Evolutionary conservation across 768 basidiomycete species (phyloP).

Genomic region (Leccinellum luteum): DNA sequence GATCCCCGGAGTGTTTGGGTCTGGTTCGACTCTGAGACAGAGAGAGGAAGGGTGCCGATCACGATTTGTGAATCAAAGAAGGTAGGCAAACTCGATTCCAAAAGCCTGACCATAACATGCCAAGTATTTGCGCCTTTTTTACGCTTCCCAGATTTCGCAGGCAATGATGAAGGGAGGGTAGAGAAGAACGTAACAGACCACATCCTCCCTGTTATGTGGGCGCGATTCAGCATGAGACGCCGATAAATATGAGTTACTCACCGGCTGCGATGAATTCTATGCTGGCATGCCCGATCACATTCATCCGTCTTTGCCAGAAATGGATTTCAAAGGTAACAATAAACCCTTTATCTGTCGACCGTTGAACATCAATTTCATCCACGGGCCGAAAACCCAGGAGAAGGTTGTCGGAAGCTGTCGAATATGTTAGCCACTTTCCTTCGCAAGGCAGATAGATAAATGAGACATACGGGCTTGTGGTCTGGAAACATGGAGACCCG

Average conservation of each 20-base stretch:
- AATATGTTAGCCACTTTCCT: neutral
- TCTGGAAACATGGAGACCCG: slow-evolving; percentile 17
- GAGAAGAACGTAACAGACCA: slow-evolving; percentile 27
- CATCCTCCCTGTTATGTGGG: slow-evolving; percentile 16
- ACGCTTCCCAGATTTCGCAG: slow-evolving; percentile 6
- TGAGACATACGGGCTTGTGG: neutral
- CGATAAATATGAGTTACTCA: neutral
- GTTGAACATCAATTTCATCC: slow-evolving; percentile 53
- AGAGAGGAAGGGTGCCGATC: slow-evolving; percentile 1
- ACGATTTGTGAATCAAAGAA: slow-evolving; percentile 17
- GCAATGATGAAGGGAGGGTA: neutral
- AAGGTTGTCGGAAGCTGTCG: slow-evolving; percentile 35
- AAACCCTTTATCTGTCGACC: slow-evolving; percentile 48
- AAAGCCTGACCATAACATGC: slow-evolving; percentile 45
- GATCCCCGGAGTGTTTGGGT: neutral
- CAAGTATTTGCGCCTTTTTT: slow-evolving; percentile 9
- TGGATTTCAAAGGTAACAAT: slow-evolving; percentile 49
- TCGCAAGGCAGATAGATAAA: neutral
- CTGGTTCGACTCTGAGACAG: neutral
- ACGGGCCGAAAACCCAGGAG: slow-evolving; percentile 39
- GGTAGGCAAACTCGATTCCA: slow-evolving; percentile 19
- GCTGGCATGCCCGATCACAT: slow-evolving; percentile 50
- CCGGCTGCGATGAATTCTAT: slow-evolving; percentile 62
- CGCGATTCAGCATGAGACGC: neutral
- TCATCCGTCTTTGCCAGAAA: slow-evolving; percentile 68